Conservation (phyloP, 129 eudicot genomes). For the Lactuca saligna region DNA sequence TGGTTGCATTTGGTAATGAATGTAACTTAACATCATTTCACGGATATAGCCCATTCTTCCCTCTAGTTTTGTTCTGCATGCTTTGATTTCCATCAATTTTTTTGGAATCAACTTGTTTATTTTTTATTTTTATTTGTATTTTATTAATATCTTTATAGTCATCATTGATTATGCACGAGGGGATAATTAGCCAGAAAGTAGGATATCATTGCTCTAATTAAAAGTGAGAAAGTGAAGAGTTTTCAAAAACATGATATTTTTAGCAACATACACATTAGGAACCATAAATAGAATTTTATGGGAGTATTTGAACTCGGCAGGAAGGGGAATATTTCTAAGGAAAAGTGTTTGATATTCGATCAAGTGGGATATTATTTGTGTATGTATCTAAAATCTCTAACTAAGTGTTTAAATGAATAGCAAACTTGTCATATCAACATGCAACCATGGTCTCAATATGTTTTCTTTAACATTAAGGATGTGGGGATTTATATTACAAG, state of each 20-base stretch:
- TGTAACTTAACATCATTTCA: conserved; percentile 5
- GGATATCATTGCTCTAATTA: neutral
- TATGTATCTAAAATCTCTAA: neutral
- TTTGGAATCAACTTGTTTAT: neutral
- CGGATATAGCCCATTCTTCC: conserved; percentile 1
- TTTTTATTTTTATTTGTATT: neutral
- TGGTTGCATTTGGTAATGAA: conserved; percentile 16
- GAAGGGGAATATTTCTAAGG: no score
- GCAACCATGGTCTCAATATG: neutral
- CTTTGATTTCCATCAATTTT: neutral
- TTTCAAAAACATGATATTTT: neutral
- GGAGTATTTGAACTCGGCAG: no score
- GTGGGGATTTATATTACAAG: no score
- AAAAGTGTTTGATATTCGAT: neutral
- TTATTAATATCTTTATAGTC: neutral
- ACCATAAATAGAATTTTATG: no score
- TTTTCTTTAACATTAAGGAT: no score
- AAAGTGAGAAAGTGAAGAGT: neutral
- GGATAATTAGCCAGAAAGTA: neutral
- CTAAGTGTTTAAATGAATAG: no score
- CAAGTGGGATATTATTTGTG: neutral
- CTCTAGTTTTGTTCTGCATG: conserved; percentile 1
- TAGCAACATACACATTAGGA: no score
- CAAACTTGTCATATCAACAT: neutral
- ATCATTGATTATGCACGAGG: neutral